Base-by-base conservation (phyloP, 2,329 filamentous ascomycete species). In the Tolypocladium album region DNA sequence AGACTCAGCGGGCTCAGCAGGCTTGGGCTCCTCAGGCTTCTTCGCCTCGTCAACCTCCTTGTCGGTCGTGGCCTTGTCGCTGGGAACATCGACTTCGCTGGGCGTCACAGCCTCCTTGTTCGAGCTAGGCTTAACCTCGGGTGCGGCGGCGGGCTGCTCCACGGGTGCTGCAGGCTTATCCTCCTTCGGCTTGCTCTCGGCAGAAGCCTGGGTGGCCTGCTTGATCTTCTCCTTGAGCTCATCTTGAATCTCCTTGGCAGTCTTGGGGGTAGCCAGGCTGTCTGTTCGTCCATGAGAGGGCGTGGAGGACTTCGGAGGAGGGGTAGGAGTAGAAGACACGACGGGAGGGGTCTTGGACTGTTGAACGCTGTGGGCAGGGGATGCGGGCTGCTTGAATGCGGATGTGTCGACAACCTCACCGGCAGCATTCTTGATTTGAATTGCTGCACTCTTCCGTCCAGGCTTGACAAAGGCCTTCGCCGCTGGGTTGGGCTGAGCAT, bases 151-250 rank as follows among this genome's bases (percentile, higher is more conserved):
- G 13, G 69, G 68, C 59, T 74, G 68, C 0, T 66, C 64, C 27
- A 73, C 70, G 12, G 71, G 67, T 17, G 69, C 60, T 38, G 66
- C 66, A 22, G 68, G 67, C 45, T 70, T 64, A 12, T 68, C 64
- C 61, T 69, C 69, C 31, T 70, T 64, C 62, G 72, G 71, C 27
- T 66, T 66, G 34, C 60, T 65, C 22, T 69, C 66, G 9, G 65
- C 65, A 34, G 70, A 66, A 24, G 70, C 71, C 58, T 75, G 72
- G 2, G 78, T 78, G 59, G 85, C 84, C 58, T 83, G 83, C 70
- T 87, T 85, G 70, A 96, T 87, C 71, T 90, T 88, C 71, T 89
- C 86, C 73, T 88, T 88, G 69, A 92, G 89, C 75, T 96, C 91
- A 65, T 90, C 85, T 61, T 88, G 87, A 64, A 90, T 90, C 75